Percentiles rank a stretch among this genome's conserved stretches.
These are phyloP conservation scores for Aquilaria agallochum DNA, from an alignment of 441 rosid genomes.

Conservation along the genomic window DNA sequence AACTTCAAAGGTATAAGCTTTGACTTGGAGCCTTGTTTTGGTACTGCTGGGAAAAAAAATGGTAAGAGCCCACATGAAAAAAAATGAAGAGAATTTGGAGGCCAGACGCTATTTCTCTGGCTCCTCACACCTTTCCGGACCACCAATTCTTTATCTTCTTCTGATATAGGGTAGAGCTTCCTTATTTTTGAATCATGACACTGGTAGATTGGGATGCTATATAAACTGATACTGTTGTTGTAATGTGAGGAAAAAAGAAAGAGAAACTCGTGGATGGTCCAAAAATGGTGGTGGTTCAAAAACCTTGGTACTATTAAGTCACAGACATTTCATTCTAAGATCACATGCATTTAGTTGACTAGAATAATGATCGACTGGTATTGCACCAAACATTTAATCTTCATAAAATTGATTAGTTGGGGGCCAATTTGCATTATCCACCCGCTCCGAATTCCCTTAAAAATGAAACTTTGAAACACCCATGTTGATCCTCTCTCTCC, in stretches of 20 bases:
- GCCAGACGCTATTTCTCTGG: too few relatives aligned
- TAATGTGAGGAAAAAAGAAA: neutral
- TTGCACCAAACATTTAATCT: conserved; percentile 1
- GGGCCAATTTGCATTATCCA: neutral
- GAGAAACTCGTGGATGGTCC: neutral
- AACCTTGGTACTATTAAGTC: neutral
- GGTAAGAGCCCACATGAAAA: too few relatives aligned
- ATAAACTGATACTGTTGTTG: too few relatives aligned
- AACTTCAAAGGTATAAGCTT: neutral
- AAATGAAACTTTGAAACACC: too few relatives aligned
- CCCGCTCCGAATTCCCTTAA: neutral
- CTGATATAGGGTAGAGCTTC: too few relatives aligned
- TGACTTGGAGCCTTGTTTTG: neutral
- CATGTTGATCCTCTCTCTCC: too few relatives aligned
- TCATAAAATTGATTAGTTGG: conserved; percentile 11
- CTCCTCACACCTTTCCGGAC: too few relatives aligned
- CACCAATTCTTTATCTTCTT: too few relatives aligned
- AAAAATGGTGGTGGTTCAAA: neutral
- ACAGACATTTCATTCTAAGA: neutral
- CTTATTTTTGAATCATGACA: too few relatives aligned
- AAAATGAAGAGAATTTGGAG: too few relatives aligned
- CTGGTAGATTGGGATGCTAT: too few relatives aligned
- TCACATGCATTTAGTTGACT: conserved; percentile 5
- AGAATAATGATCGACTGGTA: conserved; percentile 7
- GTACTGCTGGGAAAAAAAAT: neutral